Conservation (phyloP, 768 basidiomycete genomes). For the Leucocoprinus sp. region DNA sequence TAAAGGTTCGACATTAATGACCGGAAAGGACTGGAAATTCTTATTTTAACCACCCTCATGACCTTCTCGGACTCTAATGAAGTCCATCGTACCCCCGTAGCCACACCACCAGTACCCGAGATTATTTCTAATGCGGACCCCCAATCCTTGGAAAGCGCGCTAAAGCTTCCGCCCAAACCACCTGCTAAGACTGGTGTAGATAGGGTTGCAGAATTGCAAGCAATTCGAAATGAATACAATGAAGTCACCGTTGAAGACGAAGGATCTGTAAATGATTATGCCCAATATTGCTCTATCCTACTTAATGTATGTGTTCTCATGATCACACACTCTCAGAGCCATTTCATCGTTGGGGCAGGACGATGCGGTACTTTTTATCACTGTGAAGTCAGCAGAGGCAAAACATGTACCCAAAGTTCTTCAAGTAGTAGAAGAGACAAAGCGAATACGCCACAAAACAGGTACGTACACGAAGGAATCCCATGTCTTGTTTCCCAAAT, state of each 20-base stretch:
- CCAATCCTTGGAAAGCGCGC: constrained; percentile 23
- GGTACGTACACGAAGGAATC: constrained; percentile 29
- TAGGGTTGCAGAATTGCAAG: constrained; percentile 66
- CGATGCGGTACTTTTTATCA: constrained; percentile 74
- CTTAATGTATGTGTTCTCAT: constrained; percentile 37
- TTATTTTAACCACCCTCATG: constrained; percentile 65
- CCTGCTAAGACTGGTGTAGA: constrained; percentile 58
- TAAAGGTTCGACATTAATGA: constrained; percentile 76
- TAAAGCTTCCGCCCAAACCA: constrained; percentile 50
- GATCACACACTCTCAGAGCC: not conserved
- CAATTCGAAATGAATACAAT: constrained; percentile 60
- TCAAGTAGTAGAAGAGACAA: constrained; percentile 72
- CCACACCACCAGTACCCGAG: constrained; percentile 8
- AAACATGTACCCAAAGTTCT: constrained; percentile 71
- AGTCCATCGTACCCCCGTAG: constrained; percentile 31
- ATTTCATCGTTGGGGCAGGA: constrained; percentile 36
- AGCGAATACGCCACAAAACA: constrained; percentile 68
- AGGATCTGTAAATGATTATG: constrained; percentile 58
- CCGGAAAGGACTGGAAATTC: constrained; percentile 79
- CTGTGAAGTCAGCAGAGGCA: constrained; percentile 54
- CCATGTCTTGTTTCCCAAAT: too few relatives aligned
- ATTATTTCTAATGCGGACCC: constrained; percentile 11
- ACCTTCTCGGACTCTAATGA: constrained; percentile 73
- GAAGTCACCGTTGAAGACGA: constrained; percentile 66
- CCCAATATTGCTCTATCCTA: constrained; percentile 52